Conservation (phyloP, 2,329 filamentous ascomycete species). For the Talaromyces sp. region DNA sequence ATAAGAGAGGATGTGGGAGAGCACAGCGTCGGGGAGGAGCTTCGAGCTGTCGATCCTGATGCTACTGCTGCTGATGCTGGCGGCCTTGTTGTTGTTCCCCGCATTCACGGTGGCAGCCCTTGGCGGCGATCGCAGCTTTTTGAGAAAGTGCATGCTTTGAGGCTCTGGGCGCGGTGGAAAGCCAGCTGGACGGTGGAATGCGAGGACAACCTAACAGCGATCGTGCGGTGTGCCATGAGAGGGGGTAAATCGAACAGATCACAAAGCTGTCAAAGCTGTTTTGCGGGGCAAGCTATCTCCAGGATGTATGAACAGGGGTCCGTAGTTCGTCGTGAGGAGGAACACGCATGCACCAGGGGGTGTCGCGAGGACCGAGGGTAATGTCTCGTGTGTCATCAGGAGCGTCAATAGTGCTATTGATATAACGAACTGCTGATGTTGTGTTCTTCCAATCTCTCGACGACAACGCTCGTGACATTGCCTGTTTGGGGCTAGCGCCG, state of each 20-base stretch:
- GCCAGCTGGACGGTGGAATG: not conserved
- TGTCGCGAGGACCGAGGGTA: not conserved
- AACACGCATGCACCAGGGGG: not conserved
- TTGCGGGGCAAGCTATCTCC: not conserved
- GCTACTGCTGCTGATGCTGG: not conserved
- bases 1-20: slow-evolving; percentile 70
- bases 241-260: not conserved
- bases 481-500: not conserved
- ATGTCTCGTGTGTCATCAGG: not conserved
- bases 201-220: not conserved
- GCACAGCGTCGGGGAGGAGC: slow-evolving; percentile 60
- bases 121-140: not conserved
- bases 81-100: not conserved
- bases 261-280: no score
- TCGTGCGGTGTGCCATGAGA: not conserved
- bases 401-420: not conserved
- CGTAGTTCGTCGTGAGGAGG: not conserved
- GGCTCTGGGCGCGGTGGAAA: not conserved
- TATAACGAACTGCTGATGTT: not conserved
- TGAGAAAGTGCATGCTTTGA: not conserved
- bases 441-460: not conserved
- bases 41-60: slow-evolving; percentile 33
- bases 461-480: not conserved
- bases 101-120: not conserved
- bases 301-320: not conserved